Evolutionary conservation across 1,284 basidiomycete species (phyloP).

Genomic region (Heterobasidion irregulare): DNA sequence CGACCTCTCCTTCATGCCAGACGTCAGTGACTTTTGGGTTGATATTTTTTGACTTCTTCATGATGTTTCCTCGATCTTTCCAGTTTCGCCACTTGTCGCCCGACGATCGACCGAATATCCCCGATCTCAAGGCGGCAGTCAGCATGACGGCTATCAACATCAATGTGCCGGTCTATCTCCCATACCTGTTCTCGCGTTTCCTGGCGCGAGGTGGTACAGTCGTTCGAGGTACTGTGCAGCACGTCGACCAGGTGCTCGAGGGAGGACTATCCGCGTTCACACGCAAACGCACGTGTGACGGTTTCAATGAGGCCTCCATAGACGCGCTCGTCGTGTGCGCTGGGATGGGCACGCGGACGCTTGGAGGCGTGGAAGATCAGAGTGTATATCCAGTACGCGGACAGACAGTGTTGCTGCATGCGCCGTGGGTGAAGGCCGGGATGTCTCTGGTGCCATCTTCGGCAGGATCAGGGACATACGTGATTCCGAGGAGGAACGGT

Average conservation of each 20-base stretch:
- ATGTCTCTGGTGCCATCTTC: conserved; percentile 34
- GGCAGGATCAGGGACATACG: conserved; percentile 43
- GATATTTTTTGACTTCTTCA: neutral
- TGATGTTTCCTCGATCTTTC: neutral
- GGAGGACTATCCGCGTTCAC: conserved; percentile 39
- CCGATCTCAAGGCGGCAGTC: conserved; percentile 27
- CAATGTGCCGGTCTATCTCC: conserved; percentile 59
- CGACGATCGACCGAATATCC: conserved; percentile 25
- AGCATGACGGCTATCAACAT: conserved; percentile 58
- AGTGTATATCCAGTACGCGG: neutral
- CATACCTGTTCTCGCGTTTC: conserved; percentile 61
- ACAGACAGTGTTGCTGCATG: conserved; percentile 11
- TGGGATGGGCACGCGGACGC: conserved; percentile 41
- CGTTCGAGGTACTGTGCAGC: conserved; percentile 49
- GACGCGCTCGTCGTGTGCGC: conserved; percentile 62
- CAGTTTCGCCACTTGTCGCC: conserved; percentile 43
- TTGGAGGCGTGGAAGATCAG: conserved; percentile 13
- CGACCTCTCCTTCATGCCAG: conserved; percentile 42
- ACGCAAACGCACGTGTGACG: conserved; percentile 5
- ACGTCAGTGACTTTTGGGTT: conserved; percentile 32
- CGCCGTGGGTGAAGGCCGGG: conserved; percentile 52
- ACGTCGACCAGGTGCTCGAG: conserved; percentile 59
- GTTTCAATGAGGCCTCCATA: conserved; percentile 8
- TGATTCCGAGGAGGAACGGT: conserved; percentile 62
- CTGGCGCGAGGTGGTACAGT: conserved; percentile 48